Evolutionary conservation across 2,329 filamentous ascomycete genomes (phyloP), one percentile per base, ranked within the genome.

Genomic region (Colletotrichum cuscutae): DNA sequence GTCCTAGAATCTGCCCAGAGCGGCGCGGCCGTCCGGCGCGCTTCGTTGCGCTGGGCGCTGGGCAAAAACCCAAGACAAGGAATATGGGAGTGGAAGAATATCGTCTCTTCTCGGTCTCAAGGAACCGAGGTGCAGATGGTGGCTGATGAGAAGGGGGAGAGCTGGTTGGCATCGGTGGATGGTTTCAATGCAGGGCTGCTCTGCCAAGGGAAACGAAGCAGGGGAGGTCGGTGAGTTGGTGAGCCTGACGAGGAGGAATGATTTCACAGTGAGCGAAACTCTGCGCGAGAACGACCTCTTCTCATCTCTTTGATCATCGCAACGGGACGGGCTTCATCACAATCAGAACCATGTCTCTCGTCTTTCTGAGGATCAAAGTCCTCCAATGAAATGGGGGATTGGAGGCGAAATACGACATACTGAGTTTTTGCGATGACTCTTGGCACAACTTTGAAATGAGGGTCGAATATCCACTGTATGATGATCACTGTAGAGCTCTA

Each of bases 71-170:
- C 42, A 52, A 52, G 65, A 9, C 53, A 52, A 52, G 65, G 13
- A 35, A 19, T 49, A 59, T 56, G 54, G 35, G 49, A 26, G 7
- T 32, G 9, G 35, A 37, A 32, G 49, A 57, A 49, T 2, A 24
- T 19, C 26, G 12, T 32, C 19, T 12, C 26, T n/a, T 7, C 30
- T 71, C 49, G 66, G 67, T 4, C 11, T 26, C 37, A 24, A 8
- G 8, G 35, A 22, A 56, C 71, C 71, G 66, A 71, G 22, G 12
- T 73, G 71, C 66, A 73, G 54, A 4, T 8, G 22, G 22, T 65
- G 66, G 54, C 61, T 65, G 26, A 53, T 19, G 49, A 28, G 52
- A n/a, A 30, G 35, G 24, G 11, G 24, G 24, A 12, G 30, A 9
- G 13, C 49, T 24, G 32, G 22, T 6, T 13, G n/a, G 28, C 22